phyloP scores from a whole-genome alignment of 495 filamentous ascomycete genomes.

The Hypoxylon cercidicola region DNA sequence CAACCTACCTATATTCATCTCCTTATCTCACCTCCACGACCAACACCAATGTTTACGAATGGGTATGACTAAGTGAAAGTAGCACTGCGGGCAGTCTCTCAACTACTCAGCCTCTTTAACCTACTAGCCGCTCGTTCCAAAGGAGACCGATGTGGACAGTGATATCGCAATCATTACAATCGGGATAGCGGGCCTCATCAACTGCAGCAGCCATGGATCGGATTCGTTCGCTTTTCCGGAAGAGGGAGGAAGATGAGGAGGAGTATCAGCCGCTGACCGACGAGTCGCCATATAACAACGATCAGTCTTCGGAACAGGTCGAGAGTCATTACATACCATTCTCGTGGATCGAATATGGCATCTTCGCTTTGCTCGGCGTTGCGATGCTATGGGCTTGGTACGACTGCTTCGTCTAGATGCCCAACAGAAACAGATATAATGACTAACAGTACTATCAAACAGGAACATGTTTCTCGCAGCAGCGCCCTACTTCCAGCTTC shows the following conservation, averaged over 20 bases:
- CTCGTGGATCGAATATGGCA: slow-evolving; percentile 81
- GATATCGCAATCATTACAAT: slow-evolving; percentile 2
- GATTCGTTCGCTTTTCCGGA: slow-evolving; percentile 57
- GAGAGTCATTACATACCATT: slow-evolving; percentile 58
- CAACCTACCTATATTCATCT: slow-evolving; percentile 7
- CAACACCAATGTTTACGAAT: slow-evolving; percentile 10
- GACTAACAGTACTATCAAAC: slow-evolving; percentile 37
- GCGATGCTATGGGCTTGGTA: slow-evolving; percentile 99
- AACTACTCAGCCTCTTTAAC: slow-evolving; percentile 25
- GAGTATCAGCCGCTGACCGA: slow-evolving; percentile 70
- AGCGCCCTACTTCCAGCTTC: slow-evolving; percentile 88
- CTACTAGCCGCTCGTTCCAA: slow-evolving; percentile 6
- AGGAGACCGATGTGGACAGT: slow-evolving; percentile 13
- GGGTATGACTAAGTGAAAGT: slow-evolving; percentile 29
- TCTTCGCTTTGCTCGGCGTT: slow-evolving; percentile 88
- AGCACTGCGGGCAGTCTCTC: slow-evolving; percentile 18
- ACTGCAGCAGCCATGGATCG: slow-evolving; percentile 54
- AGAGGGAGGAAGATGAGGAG: slow-evolving; percentile 53
- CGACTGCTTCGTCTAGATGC: slow-evolving; percentile 40
- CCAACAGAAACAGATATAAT: neutral
- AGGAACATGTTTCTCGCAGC: slow-evolving; percentile 99
- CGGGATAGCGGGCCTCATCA: neutral
- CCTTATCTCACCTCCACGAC: slow-evolving; percentile 5
- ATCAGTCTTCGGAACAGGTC: slow-evolving; percentile 32
- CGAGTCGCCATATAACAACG: slow-evolving; percentile 43